phyloP scores from a whole-genome alignment of 257 asterid species.

The Solanum rostratum region DNA sequence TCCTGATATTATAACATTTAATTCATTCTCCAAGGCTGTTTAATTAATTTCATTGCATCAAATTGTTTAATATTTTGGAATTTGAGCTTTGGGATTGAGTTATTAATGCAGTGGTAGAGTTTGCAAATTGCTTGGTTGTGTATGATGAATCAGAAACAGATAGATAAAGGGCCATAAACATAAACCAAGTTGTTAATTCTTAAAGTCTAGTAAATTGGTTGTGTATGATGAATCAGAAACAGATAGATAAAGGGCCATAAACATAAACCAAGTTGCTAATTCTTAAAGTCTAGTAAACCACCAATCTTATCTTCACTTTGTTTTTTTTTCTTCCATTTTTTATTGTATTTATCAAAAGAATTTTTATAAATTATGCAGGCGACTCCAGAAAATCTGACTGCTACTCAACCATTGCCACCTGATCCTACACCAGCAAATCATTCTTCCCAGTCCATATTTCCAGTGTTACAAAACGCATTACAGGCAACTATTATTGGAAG shows the following conservation, averaged over 20 bases:
- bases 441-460: constrained; percentile 31
- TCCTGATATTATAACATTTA: background rate
- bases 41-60: background rate
- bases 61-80: background rate
- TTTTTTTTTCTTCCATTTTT: background rate
- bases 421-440: constrained; percentile 45
- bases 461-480: constrained; percentile 51
- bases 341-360: background rate
- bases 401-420: constrained; percentile 19
- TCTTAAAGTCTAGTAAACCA: background rate
- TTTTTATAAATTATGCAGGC: constrained; percentile 32
- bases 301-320: background rate
- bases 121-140: background rate
- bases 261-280: background rate
- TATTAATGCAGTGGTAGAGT: background rate
- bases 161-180: background rate
- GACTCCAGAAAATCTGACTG: constrained; percentile 39
- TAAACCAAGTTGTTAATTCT: background rate
- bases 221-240: background rate
- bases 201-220: too few species aligned
- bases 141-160: background rate
- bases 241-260: background rate
- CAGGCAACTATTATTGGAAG: constrained; percentile 66
- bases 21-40: background rate
- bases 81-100: background rate